Percentiles rank a stretch among this genome's conserved stretches.
Evolutionary conservation across 352 stramenopile genomes (phyloP).

Genomic region (Elongisporangium undulatum): DNA sequence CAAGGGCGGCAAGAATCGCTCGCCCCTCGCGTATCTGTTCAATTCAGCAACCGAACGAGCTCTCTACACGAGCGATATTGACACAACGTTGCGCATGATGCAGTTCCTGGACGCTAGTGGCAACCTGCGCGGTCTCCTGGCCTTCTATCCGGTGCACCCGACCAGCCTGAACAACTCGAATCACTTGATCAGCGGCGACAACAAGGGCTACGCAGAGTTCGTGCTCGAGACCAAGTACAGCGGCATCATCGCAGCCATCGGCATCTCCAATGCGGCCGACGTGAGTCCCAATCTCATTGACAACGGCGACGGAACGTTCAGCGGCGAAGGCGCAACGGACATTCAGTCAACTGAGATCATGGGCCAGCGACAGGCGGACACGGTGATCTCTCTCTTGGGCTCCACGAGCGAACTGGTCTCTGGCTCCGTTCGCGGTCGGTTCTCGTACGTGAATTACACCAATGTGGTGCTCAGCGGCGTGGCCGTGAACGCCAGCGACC

Average conservation of each 20-base stretch:
- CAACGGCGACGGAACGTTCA: constrained; percentile 44
- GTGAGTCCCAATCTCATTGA: constrained; percentile 44
- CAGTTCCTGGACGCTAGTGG: constrained; percentile 31
- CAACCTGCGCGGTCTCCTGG: constrained; percentile 51
- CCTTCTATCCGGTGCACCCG: constrained; percentile 71
- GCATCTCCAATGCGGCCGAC: constrained; percentile 41
- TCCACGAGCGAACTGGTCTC: constrained; percentile 15
- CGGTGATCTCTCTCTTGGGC: constrained; percentile 20
- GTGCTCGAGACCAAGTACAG: constrained; percentile 30
- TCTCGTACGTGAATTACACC: constrained; percentile 46
- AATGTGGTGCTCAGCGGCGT: constrained; percentile 31
- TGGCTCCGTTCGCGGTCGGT: constrained; percentile 16
- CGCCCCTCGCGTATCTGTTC: constrained; percentile 55
- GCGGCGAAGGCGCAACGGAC: constrained; percentile 21
- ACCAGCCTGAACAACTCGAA: constrained; percentile 80
- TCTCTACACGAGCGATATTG: constrained; percentile 50
- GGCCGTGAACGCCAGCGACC: constrained; percentile 9
- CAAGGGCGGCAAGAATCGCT: constrained; percentile 64
- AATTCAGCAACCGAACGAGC: constrained; percentile 59
- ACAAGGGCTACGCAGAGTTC: constrained; percentile 65
- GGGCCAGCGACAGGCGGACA: constrained; percentile 25
- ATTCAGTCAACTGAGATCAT: constrained; percentile 45
- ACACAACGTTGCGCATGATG: constrained; percentile 68
- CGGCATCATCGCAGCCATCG: constrained; percentile 23
- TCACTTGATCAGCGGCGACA: constrained; percentile 71